Evolutionary conservation across 1,139 yeast genomes (phyloP), one percentile per base, ranked within the genome.

Genomic region (Dujonia santamariae): DNA sequence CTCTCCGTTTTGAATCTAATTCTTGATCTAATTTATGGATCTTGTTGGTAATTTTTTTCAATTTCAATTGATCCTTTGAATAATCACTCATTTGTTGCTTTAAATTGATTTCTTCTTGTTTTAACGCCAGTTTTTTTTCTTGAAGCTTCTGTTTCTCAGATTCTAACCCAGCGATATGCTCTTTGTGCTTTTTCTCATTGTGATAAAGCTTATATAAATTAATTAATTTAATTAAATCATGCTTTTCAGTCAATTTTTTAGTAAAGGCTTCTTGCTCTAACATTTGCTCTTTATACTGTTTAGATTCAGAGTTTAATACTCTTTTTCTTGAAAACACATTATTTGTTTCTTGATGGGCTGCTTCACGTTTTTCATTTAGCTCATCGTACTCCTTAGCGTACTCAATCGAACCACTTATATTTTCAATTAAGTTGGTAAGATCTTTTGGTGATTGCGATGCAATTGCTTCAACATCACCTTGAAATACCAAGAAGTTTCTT

Each of bases 391-490:
- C 87, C 20, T 65, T 67, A 32, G 75, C 70, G 46, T 60, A 76
- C 32, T 85, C 95, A 5, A 63, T 61, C 0, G 96, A 84, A 0
- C 97, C 96, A 42, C 95, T 83, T 19, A 92, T 79, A 18, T 78
- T 80, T 57, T 92, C 99, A 37, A 94, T 65, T 43, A 90, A 60
- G 32, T 64, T 71, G 3, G 95, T 78, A 41, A 92, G 67, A 31
- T 87, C 96, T 28, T 62, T 60, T 0, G 97, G 78, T 0, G 92
- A 79, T 54, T 90, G 96, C 2, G 95, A 75, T 0, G 98, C 98
- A 34, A 92, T 81, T 46, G 83, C 84, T 54, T 92, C 98, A 31
- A 92, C 95, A 53, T 92, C 97, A 37, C 98, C 98, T 63, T 92
- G 98, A 54, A 92, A 90, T 12, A 94, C 97, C 43, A 92, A 63